Evolutionary conservation across 2,329 filamentous ascomycete genomes (phyloP).

Genomic region (Xylariaceae sp.): DNA sequence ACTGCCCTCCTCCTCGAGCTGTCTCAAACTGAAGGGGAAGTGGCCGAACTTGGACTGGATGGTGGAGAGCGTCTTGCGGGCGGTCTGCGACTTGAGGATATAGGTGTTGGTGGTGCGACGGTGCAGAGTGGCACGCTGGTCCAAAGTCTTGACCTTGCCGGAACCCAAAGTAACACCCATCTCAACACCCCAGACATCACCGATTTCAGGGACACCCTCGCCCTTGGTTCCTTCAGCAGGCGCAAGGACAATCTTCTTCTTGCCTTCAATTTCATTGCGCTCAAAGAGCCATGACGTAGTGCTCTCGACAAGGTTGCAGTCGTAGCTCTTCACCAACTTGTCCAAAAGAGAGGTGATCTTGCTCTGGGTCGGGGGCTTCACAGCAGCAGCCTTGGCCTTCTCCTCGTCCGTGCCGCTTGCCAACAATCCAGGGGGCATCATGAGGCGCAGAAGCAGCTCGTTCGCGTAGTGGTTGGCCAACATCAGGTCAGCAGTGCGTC

Average conservation of each 20-base stretch:
- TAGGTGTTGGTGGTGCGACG: conserved; percentile 90
- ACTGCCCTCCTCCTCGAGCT: conserved; percentile 92
- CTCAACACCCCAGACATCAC: conserved; percentile 97
- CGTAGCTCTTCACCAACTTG: conserved; percentile 87
- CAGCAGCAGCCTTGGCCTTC: conserved; percentile 81
- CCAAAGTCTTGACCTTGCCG: conserved; percentile 90
- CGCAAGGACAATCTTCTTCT: conserved; percentile 95
- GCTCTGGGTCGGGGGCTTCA: conserved; percentile 77
- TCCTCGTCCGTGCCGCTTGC: conserved; percentile 84
- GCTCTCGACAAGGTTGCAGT: conserved; percentile 91
- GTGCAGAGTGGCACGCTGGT: conserved; percentile 85
- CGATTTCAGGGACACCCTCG: conserved; percentile 80
- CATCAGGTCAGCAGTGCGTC: conserved; percentile 78
- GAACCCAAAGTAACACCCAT: conserved; percentile 84
- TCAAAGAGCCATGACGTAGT: conserved; percentile 97
- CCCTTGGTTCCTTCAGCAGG: conserved; percentile 84
- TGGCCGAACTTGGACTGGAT: conserved; percentile 95
- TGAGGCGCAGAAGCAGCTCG: conserved; percentile 84
- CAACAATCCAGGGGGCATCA: conserved; percentile 85
- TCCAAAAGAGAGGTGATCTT: conserved; percentile 85
- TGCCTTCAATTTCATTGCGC: conserved; percentile 92
- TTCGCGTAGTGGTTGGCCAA: conserved; percentile 93
- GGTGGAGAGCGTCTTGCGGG: conserved; percentile 86
- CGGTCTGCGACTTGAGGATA: conserved; percentile 87
- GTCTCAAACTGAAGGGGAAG: conserved; percentile 96